Evolutionary conservation across 768 basidiomycete genomes (phyloP).

Genomic region (Phaffia tasmanica): DNA sequence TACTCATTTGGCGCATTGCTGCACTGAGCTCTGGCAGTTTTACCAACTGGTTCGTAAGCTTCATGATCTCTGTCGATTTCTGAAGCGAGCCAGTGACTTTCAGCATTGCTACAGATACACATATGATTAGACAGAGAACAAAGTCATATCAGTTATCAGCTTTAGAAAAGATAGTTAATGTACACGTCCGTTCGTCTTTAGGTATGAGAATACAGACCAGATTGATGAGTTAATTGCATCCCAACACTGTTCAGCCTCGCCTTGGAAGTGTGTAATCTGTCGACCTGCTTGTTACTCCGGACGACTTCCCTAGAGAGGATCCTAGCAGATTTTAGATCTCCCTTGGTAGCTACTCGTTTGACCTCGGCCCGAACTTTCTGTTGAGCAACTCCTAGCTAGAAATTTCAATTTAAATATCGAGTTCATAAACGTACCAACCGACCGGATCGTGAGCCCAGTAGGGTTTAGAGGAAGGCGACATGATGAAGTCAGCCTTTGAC

Average conservation of each 20-base stretch:
- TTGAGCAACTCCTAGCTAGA: slow-evolving; percentile 68
- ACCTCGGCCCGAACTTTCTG: slow-evolving; percentile 67
- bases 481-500: background rate
- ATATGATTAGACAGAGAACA: background rate
- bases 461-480: background rate
- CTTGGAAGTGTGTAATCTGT: slow-evolving; percentile 81
- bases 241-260: slow-evolving; percentile 82
- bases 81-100: slow-evolving; percentile 97
- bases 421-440: background rate
- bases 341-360: slow-evolving; percentile 79
- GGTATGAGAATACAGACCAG: slow-evolving; percentile 51
- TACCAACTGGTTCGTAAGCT: slow-evolving; percentile 80
- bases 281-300: slow-evolving; percentile 85
- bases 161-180: background rate
- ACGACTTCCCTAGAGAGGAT: slow-evolving; percentile 92
- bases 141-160: background rate
- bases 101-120: slow-evolving; percentile 57
- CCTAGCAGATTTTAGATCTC: slow-evolving; percentile 82
- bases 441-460: background rate
- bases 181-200: background rate
- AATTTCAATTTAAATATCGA: background rate
- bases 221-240: slow-evolving; percentile 77
- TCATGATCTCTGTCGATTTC: slow-evolving; percentile 98
- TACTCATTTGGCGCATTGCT: slow-evolving; percentile 93
- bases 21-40: slow-evolving; percentile 85